Conservation (phyloP, 2,329 filamentous ascomycete genomes). For the Cercospora sp. region DNA sequence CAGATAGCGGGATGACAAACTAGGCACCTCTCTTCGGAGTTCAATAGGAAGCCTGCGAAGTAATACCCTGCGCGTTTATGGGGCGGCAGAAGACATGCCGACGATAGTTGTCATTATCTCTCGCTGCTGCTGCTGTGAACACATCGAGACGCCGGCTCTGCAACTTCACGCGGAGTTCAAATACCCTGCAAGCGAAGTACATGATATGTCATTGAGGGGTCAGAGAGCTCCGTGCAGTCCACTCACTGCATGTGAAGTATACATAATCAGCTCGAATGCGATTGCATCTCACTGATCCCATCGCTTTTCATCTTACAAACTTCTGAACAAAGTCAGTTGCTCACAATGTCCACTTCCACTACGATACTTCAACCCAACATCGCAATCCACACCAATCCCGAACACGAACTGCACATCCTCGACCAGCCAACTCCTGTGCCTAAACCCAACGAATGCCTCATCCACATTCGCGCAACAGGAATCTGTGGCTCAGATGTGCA, state of each 20-base stretch:
- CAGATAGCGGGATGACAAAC: background rate
- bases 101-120: background rate
- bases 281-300: background rate
- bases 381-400: slow-evolving; percentile 37
- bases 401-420: slow-evolving; percentile 36
- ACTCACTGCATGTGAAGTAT: background rate
- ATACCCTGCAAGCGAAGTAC: background rate
- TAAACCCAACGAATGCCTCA: slow-evolving; percentile 34
- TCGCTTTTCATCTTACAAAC: background rate
- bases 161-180: background rate
- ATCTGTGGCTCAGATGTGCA: slow-evolving; percentile 40
- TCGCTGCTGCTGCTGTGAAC: background rate
- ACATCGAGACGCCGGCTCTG: background rate
- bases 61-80: background rate
- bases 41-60: background rate
- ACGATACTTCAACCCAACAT: slow-evolving; percentile 27
- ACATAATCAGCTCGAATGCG: background rate
- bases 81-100: background rate
- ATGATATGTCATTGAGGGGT: slow-evolving; percentile 6
- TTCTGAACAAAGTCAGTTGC: background rate
- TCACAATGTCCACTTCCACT: background rate
- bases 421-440: slow-evolving; percentile 31
- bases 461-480: slow-evolving; percentile 39
- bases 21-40: background rate
- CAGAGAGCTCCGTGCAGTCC: background rate